phyloP scores from a whole-genome alignment of 495 filamentous ascomycete genomes.

The Penicillium waksmanii region DNA sequence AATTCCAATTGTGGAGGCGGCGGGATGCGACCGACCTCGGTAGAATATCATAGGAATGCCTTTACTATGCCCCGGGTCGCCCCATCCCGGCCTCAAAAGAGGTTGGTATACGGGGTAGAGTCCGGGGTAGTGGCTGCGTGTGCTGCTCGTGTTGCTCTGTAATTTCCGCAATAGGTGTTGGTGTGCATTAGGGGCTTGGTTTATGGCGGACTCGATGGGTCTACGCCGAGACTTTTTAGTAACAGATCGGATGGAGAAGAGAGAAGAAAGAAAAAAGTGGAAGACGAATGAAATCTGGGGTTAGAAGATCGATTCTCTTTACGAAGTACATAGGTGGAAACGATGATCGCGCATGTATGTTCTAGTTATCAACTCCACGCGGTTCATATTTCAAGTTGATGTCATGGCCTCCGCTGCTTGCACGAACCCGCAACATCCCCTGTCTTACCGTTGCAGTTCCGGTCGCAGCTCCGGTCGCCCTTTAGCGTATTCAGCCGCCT shows the following conservation, averaged over 20 bases:
- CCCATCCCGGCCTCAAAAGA: conserved; percentile 8
- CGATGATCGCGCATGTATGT: background rate
- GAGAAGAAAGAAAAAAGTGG: background rate
- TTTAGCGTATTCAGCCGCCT: background rate
- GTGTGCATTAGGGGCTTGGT: conserved; percentile 8
- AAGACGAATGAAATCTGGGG: background rate
- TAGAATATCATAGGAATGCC: background rate
- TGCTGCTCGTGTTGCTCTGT: background rate
- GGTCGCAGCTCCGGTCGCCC: background rate
- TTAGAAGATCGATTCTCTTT: background rate
- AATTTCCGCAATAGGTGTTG: background rate
- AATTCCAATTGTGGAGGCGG: conserved; percentile 9
- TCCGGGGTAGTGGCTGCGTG: conserved; percentile 6
- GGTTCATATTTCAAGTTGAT: background rate
- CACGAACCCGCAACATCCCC: background rate
- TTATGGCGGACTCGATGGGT: conserved; percentile 1
- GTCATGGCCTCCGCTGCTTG: background rate
- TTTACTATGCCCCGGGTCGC: conserved; percentile 4
- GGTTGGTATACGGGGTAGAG: conserved; percentile 6
- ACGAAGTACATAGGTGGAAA: background rate
- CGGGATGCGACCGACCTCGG: conserved; percentile 8
- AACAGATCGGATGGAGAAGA: background rate
- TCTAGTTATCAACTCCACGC: background rate
- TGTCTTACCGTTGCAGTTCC: background rate
- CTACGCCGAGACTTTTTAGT: conserved; percentile 4